Percentiles rank a stretch among this genome's conserved stretches.
Evolutionary conservation across 2,329 filamentous ascomycete genomes (phyloP).

Genomic region (Xylaria sp.): DNA sequence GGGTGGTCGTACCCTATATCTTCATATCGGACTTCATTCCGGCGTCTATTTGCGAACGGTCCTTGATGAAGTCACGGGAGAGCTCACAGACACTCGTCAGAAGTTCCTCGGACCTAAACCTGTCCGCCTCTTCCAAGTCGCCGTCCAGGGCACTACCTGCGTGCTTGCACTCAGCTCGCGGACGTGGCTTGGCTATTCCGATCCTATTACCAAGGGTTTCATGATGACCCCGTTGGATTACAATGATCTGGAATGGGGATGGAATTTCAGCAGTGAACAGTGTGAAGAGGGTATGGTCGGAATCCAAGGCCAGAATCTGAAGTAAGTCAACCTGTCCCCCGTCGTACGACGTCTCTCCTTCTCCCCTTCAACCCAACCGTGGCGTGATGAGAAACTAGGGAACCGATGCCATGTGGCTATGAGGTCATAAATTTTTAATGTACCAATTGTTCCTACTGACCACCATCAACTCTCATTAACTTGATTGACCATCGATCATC

Average conservation of each 20-base stretch:
- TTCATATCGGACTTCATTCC: constrained; percentile 93
- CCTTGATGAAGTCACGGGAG: constrained; percentile 89
- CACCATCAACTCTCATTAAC: constrained; percentile 28
- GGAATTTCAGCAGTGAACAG: constrained; percentile 94
- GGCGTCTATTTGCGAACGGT: constrained; percentile 95
- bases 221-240: constrained; percentile 91
- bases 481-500: neutral
- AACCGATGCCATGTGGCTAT: constrained; percentile 51
- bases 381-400: constrained; percentile 60
- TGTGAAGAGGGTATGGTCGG: constrained; percentile 92
- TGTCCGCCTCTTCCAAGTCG: constrained; percentile 86
- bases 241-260: constrained; percentile 82
- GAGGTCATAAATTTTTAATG: constrained; percentile 50
- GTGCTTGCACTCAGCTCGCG: constrained; percentile 87
- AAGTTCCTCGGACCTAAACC: constrained; percentile 90
- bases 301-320: constrained; percentile 79
- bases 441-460: constrained; percentile 99
- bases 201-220: constrained; percentile 79
- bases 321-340: constrained; percentile 51
- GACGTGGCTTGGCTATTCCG: constrained; percentile 93
- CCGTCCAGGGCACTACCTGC: constrained; percentile 75
- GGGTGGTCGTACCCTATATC: constrained; percentile 80
- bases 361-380: constrained; percentile 2
- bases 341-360: constrained; percentile 19
- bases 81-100: constrained; percentile 88